Evolutionary conservation across 2,329 filamentous ascomycete species (phyloP), one percentile per base, ranked within the genome.

Genomic region (Colletotrichum gloeosporioides): DNA sequence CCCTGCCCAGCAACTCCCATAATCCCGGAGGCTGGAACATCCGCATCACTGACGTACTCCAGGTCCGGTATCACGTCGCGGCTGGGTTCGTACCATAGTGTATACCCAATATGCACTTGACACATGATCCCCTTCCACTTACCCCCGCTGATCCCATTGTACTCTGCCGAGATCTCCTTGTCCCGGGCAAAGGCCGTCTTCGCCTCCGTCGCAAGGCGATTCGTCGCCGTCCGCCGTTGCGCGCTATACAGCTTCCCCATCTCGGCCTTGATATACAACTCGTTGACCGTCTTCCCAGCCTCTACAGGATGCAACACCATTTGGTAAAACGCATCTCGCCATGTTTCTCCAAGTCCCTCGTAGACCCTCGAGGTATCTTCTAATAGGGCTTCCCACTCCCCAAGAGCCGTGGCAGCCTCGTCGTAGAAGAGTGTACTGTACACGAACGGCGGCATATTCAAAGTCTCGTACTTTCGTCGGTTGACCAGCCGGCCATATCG

Each of bases 21-120:
- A 3, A 49, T 49, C 8, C 63, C 36, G 4, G 34, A 49, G 25
- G 22, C 25, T 8, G 25, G 34, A 3, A 65, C 63, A 12, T 49
- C 63, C 8, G 4, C 25, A n/a, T 65, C 63, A 29, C 15, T 29
- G 8, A 49, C 63, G 15, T 65, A 22, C 13, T 36, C 22, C 6
- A 90, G 82, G 15, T 84, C 84, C 2, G 89, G 88, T 3, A 90
- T 85, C 3, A 85, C 85, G 77, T 91, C 88, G 55, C 86, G 84
- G 84, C 88, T 88, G 3, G 90, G 88, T 79, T 91, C 89, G 80
- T 91, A 89, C 84, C 84, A 88, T 78, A 85, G 84, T 53, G 82
- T 82, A 75, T 89, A 89, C 4, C 88, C 87, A 32, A 88, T 83
- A 71, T 90, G 88, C 6, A 85, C 86, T 78, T 89, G 87, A 61